These are phyloP conservation scores for Ceratobasidium sp. DNA, from an alignment of 1,284 basidiomycete species.

Conservation along the genomic window DNA sequence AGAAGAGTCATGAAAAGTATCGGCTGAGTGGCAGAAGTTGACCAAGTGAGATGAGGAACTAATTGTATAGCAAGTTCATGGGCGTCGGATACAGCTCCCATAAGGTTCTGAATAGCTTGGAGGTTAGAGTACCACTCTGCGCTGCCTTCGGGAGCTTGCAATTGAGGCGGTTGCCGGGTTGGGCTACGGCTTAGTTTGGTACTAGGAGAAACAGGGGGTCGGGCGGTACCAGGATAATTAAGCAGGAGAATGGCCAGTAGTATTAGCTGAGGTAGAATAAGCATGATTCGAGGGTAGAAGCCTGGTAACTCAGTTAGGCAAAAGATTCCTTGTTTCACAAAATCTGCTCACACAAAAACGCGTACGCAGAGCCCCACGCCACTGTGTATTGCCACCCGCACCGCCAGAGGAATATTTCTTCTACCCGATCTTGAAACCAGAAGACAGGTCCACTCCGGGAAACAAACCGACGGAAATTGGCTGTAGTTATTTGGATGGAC, in stretches of 20 bases:
- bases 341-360: constrained; percentile 73
- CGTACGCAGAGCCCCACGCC: constrained; percentile 76
- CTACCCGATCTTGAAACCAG: constrained; percentile 81
- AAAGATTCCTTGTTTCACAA: neutral
- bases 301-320: constrained; percentile 60
- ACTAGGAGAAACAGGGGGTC: constrained; percentile 20
- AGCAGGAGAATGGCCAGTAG: constrained; percentile 70
- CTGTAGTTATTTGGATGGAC: constrained; percentile 76
- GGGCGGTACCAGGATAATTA: constrained; percentile 59
- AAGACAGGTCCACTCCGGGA: constrained; percentile 75
- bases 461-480: constrained; percentile 80
- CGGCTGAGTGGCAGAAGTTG: constrained; percentile 68
- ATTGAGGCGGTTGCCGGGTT: constrained; percentile 46
- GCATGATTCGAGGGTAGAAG: constrained; percentile 72
- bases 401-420: constrained; percentile 80
- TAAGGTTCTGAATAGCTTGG: constrained; percentile 83
- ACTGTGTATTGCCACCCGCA: constrained; percentile 73
- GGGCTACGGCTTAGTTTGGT: constrained; percentile 15
- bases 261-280: constrained; percentile 72
- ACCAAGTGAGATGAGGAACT: constrained; percentile 64
- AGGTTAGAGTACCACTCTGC: constrained; percentile 82
- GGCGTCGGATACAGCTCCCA: constrained; percentile 76
- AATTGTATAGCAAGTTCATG: constrained; percentile 59
- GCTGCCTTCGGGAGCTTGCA: constrained; percentile 65
- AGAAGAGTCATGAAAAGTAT: constrained; percentile 62